Conservation (phyloP, 139 green algal genomes). For the Closterium sp. region DNA sequence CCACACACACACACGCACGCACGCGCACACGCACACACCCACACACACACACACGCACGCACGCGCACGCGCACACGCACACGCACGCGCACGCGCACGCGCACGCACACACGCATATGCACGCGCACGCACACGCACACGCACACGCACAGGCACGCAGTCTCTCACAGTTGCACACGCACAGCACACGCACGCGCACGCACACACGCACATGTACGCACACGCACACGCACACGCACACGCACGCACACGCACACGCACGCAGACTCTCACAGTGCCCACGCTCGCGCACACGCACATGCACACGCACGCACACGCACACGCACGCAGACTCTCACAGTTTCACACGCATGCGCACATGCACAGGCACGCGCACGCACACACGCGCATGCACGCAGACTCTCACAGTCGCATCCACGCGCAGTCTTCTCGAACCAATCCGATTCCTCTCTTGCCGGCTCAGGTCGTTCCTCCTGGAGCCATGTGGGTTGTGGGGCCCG, state of each 20-base stretch:
- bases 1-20: not conserved
- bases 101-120: not conserved
- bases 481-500: too few relatives aligned
- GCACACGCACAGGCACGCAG: not conserved
- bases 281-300: not conserved
- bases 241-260: too few relatives aligned
- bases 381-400: not conserved
- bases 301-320: not conserved
- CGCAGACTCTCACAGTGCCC: not conserved
- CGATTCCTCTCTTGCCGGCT: not conserved
- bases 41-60: not conserved
- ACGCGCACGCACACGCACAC: too few relatives aligned
- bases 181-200: not conserved
- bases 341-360: not conserved
- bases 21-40: not conserved
- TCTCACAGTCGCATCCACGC: not conserved
- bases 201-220: not conserved
- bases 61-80: too few relatives aligned
- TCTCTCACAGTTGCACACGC: not conserved
- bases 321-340: not conserved
- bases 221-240: too few relatives aligned
- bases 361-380: not conserved
- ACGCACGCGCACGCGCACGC: too few relatives aligned
- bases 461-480: not conserved
- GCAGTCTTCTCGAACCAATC: not conserved